phyloP scores from a whole-genome alignment of 2,329 filamentous ascomycete genomes.

The Fusarium sp. region DNA sequence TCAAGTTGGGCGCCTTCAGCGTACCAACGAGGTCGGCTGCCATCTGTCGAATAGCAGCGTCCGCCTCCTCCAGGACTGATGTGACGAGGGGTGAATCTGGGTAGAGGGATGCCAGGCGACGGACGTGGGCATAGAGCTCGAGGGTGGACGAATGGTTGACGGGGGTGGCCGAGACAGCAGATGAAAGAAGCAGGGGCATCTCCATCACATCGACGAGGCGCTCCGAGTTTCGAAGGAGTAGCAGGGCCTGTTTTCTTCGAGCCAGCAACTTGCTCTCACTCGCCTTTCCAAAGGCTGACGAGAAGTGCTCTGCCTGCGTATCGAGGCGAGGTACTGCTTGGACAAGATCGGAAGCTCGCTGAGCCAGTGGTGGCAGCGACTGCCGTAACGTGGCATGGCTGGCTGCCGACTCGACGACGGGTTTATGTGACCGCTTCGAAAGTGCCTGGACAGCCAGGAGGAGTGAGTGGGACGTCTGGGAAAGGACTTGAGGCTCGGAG shows the following conservation, averaged over 20 bases:
- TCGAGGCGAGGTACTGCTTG: slow-evolving; percentile 83
- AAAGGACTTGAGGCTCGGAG: slow-evolving; percentile 82
- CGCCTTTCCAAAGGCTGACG: slow-evolving; percentile 82
- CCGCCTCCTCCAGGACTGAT: slow-evolving; percentile 80
- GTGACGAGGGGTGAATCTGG: slow-evolving; percentile 80
- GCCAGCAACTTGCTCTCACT: slow-evolving; percentile 77
- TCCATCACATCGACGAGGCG: slow-evolving; percentile 91
- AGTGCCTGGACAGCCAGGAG: slow-evolving; percentile 87
- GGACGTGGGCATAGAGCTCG: slow-evolving; percentile 94
- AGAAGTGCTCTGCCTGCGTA: slow-evolving; percentile 81
- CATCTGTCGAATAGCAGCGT: slow-evolving; percentile 89
- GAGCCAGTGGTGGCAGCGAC: slow-evolving; percentile 77
- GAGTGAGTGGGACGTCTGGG: slow-evolving; percentile 82
- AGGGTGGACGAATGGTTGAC: slow-evolving; percentile 89
- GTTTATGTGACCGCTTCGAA: slow-evolving; percentile 88
- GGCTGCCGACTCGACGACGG: slow-evolving; percentile 83
- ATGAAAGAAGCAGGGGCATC: slow-evolving; percentile 85
- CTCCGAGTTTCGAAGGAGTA: slow-evolving; percentile 88
- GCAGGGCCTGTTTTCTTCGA: slow-evolving; percentile 80
- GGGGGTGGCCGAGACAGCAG: slow-evolving; percentile 74
- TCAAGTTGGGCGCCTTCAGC: slow-evolving; percentile 81
- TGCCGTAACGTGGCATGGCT: slow-evolving; percentile 79
- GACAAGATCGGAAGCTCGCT: slow-evolving; percentile 74
- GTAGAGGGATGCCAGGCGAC: slow-evolving; percentile 84
- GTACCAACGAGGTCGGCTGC: slow-evolving; percentile 84